These are phyloP conservation scores for Suillus weaverae DNA, from an alignment of 768 basidiomycete genomes.

Conservation along the genomic window DNA sequence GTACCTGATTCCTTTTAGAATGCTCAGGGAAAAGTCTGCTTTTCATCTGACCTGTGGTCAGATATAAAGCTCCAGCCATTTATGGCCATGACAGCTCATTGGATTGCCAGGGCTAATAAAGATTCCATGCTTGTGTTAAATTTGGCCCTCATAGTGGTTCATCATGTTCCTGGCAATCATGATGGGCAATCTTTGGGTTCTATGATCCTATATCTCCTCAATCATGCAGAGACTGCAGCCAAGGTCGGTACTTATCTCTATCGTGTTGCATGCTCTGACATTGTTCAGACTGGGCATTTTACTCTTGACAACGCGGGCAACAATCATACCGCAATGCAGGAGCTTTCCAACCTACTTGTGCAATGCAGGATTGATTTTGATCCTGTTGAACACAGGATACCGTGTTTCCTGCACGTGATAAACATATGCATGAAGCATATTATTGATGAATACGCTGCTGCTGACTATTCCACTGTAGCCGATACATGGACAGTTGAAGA, in stretches of 20 bases:
- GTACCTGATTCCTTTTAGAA: constrained; percentile 12
- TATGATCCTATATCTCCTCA: constrained; percentile 5
- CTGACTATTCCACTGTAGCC: not conserved
- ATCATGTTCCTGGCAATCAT: too few relatives aligned
- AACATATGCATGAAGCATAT: constrained; percentile 11
- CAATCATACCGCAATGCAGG: not conserved
- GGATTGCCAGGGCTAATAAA: not conserved
- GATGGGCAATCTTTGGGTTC: too few relatives aligned
- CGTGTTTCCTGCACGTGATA: constrained; percentile 20
- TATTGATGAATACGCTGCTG: constrained; percentile 6
- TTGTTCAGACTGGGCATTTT: not conserved
- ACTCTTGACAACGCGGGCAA: constrained; percentile 9
- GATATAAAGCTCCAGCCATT: constrained; percentile 23
- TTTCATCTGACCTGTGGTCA: constrained; percentile 39
- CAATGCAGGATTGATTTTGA: constrained; percentile 12
- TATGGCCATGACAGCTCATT: constrained; percentile 38
- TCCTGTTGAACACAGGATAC: constrained; percentile 9
- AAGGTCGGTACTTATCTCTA: not conserved
- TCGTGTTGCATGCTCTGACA: not conserved
- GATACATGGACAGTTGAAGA: constrained; percentile 1
- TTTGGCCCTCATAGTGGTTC: constrained; percentile 7
- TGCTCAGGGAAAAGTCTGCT: constrained; percentile 9
- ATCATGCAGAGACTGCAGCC: not conserved
- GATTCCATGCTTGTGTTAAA: not conserved
- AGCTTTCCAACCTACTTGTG: constrained; percentile 1